Evolutionary conservation across 2,329 filamentous ascomycete species (phyloP).

Genomic region (Epichloe glyceriae): DNA sequence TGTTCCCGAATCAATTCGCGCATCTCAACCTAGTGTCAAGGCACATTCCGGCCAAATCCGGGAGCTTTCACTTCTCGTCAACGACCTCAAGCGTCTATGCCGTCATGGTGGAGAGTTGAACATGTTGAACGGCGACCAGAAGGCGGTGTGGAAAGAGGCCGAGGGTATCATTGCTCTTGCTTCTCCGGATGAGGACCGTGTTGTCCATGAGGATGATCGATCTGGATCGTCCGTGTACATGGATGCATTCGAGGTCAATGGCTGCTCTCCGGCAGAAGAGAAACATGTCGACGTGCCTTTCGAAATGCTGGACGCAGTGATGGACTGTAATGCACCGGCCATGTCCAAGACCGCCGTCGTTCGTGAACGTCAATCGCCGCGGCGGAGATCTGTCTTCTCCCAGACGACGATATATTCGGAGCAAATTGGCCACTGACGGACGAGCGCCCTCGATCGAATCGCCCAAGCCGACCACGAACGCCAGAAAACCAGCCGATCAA

Average conservation of each 20-base stretch:
- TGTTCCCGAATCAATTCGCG: constrained; percentile 64
- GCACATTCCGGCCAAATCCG: constrained; percentile 74
- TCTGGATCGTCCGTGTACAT: constrained; percentile 26
- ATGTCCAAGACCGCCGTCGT: constrained; percentile 39
- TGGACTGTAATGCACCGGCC: constrained; percentile 28
- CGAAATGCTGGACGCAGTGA: constrained; percentile 29
- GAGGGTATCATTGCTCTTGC: constrained; percentile 82
- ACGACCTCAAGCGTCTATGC: constrained; percentile 68
- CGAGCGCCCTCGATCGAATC: constrained; percentile 21
- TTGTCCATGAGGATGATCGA: constrained; percentile 23
- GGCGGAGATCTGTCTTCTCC: constrained; percentile 51
- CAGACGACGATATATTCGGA: constrained; percentile 55
- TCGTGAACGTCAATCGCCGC: constrained; percentile 37
- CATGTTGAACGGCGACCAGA: constrained; percentile 46
- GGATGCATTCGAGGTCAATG: constrained; percentile 29
- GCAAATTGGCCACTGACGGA: constrained; percentile 33
- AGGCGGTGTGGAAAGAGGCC: constrained; percentile 62
- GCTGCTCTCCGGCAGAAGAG: constrained; percentile 29
- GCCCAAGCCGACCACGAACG: constrained; percentile 29
- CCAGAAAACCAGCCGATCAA: constrained; percentile 23
- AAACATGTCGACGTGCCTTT: constrained; percentile 26
- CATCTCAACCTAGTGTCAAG: constrained; percentile 69
- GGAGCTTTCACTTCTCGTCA: constrained; percentile 69
- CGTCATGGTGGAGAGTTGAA: constrained; percentile 55
- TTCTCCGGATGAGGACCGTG: constrained; percentile 48